Evolutionary conservation across 352 stramenopile genomes (phyloP).

Genomic region (Blastocystis sp.): DNA sequence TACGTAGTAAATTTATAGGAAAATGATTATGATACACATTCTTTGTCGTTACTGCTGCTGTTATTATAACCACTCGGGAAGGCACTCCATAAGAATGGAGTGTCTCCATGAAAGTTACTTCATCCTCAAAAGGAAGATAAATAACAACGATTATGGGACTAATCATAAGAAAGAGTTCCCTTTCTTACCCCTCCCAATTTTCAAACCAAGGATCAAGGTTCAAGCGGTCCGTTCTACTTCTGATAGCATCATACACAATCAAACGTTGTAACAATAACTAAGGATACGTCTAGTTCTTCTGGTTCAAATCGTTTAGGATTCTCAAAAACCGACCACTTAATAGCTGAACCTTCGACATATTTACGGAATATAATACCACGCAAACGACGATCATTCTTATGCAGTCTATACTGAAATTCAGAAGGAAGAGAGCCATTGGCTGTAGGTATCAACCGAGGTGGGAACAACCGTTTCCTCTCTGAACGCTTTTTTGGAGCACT

Average conservation of each 20-base stretch:
- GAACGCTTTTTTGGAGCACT: too few species aligned
- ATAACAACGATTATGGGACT: slow-evolving; percentile 28
- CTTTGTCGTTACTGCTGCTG: background rate
- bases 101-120: background rate
- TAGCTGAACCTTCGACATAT: background rate
- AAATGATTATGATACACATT: background rate
- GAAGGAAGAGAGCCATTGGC: too few species aligned
- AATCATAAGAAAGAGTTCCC: background rate
- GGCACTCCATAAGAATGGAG: background rate
- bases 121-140: background rate
- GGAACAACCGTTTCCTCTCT: too few species aligned
- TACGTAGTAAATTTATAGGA: slow-evolving; percentile 48
- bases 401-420: background rate
- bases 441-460: too few species aligned
- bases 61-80: background rate
- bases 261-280: background rate
- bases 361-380: background rate
- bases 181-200: background rate
- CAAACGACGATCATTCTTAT: background rate
- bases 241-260: background rate
- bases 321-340: slow-evolving; percentile 1
- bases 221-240: background rate
- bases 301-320: background rate
- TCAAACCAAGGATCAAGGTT: background rate
- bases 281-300: background rate